Base-by-base conservation (phyloP, 2,329 filamentous ascomycete genomes). In the Cercospora citrullina region DNA sequence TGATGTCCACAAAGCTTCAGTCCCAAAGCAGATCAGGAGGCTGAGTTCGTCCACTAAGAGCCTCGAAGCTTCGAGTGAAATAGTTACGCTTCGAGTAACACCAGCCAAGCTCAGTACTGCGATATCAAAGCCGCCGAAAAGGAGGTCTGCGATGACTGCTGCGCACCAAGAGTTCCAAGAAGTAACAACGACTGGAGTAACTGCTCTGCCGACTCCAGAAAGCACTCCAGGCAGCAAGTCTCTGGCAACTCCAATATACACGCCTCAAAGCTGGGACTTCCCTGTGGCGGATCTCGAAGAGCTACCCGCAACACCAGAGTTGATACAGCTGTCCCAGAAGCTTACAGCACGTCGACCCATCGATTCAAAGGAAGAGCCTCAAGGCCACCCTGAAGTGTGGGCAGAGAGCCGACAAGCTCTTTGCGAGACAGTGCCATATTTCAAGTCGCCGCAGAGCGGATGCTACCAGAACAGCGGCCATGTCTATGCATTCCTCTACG, bases 391-490 rank as follows among this genome's bases (percentile, higher is more conserved):
- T 6, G 77, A 80, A 10, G 84, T 87, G 0, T 90, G 87, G 86
- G 83, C 88, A 0, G 80, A 86, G 5, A 80, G 79, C 39, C 84
- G 90, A 4, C 85, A 88, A 66, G 84, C 85, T 14, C 79, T 93
- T 0, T 90, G 87, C 71, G 88, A 91, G 72, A 84, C 88, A 0
- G 74, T 91, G 0, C 83, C 85, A 0, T 90, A 88, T 77, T 92
- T 87, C 77, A 85, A 83, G 14, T 79, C 85, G 1, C 87, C 87
- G 42, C 87, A 92, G 71, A 83, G 86, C 1, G 87, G 87, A 5
- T 80, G 84, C 4, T 88, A 92, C 64, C 81, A 81, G 0, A 80
- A 78, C 0, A 78, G 83, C 2, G 79, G 81, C 0, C 76, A 86
- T n/a, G 84, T 84, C 1, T 81, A 81, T 53, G 87, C 86, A 0